These are phyloP conservation scores for Wilcoxina mikolae DNA, from an alignment of 495 filamentous ascomycete species.

Conservation along the genomic window DNA sequence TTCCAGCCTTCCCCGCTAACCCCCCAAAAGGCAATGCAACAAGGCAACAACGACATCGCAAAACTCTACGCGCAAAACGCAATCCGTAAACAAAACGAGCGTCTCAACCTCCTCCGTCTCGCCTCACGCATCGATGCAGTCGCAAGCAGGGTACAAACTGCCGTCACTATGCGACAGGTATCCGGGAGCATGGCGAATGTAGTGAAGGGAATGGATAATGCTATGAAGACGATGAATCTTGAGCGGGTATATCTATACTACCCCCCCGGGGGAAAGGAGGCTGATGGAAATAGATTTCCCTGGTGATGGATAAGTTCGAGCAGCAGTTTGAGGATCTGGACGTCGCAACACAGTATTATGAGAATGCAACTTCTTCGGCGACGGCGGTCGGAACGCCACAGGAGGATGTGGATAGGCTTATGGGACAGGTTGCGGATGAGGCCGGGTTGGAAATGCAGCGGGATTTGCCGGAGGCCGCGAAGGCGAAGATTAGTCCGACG, in stretches of 20 bases:
- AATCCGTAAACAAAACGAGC: constrained; percentile 60
- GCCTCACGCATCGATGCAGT: constrained; percentile 49
- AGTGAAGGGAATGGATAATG: constrained; percentile 48
- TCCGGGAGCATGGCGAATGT: constrained; percentile 51
- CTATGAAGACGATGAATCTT: constrained; percentile 55
- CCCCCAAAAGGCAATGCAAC: constrained; percentile 39
- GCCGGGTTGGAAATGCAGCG: constrained; percentile 58
- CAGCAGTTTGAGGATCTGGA: constrained; percentile 74
- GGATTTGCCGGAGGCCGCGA: constrained; percentile 49
- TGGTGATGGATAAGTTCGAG: constrained; percentile 63
- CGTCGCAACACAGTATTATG: constrained; percentile 67
- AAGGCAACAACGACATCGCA: constrained; percentile 58
- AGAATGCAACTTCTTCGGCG: constrained; percentile 60
- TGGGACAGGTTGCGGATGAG: constrained; percentile 68
- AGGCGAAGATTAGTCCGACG: constrained; percentile 40
- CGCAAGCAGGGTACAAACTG: constrained; percentile 46
- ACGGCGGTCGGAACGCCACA: constrained; percentile 65
- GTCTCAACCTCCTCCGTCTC: constrained; percentile 46
- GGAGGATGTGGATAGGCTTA: constrained; percentile 67
- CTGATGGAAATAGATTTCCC: constrained; percentile 35
- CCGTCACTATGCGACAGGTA: constrained; percentile 51
- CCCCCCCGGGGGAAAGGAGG: background rate
- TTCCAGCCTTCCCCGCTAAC: constrained; percentile 7
- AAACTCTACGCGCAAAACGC: constrained; percentile 76
- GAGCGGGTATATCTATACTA: constrained; percentile 47